Base-by-base conservation (phyloP, 169 alveolate species). In the Plasmodium chabaudi region DNA sequence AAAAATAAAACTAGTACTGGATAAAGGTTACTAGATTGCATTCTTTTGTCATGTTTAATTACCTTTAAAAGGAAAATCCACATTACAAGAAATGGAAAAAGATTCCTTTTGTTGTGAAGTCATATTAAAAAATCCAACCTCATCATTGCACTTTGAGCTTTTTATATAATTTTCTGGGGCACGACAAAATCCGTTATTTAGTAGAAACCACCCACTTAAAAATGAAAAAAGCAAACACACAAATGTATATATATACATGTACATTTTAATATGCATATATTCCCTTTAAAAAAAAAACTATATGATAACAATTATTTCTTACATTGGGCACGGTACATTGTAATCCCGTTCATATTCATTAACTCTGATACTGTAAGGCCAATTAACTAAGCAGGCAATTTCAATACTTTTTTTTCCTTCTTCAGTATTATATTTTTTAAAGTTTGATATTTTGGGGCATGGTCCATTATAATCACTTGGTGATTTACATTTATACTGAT, bases 61-160 rank as follows among this genome's bases (percentile, higher is more conserved):
- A 77, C 88, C 88, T 64, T 77, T 77, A 69, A 77, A 77, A 42
- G 88, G 88, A 44, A 77, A 77, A 64, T 77, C 88, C 6, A 77
- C 88, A 55, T 64, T 44, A 51, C 88, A 77, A 56, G 88, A 74
- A 44, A 2, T 47, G 19, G 88, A 77, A 42, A 63, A 51, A 10
- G 88, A 77, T 15, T 77, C 77, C 56, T 77, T 77, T 57, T 77
- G 77, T 23, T 77, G 61, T 23, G 69, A 25, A 25, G 21, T 77
- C 88, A 77, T 77, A 17, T 67, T 39, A 49, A 19, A 21, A 42
- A 77, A 77, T 39, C 51, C 47, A 64, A 77, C 65, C 25, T 57
- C 88, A 23, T 77, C 88, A 44, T n/a, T 77, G 55, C 88, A 77
- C 6, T 63, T 77, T 25, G 60, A 67, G n/a, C 27, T 77, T 61